These are phyloP conservation scores for Lotmaria passim DNA, from an alignment of 208 protist genomes.

Conservation along the genomic window DNA sequence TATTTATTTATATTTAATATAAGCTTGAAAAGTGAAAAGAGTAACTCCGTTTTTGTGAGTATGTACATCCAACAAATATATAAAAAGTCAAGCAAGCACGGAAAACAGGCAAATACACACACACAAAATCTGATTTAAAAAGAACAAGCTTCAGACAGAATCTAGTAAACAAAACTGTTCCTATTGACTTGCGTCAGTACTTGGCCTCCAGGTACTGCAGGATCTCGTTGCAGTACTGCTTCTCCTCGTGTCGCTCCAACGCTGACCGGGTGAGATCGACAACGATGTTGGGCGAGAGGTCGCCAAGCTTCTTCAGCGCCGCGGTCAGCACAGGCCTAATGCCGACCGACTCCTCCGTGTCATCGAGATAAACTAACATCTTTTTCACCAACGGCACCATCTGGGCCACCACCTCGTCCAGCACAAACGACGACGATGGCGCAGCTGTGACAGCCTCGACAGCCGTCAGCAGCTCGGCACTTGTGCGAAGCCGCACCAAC, in stretches of 20 bases:
- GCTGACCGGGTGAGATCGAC: slow-evolving; percentile 57
- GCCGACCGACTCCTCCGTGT: slow-evolving; percentile 71
- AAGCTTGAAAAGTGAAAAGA: background rate
- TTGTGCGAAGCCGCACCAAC: slow-evolving; percentile 53
- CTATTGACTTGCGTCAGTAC: slow-evolving; percentile 29
- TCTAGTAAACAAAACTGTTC: background rate
- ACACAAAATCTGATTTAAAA: background rate
- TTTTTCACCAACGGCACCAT: slow-evolving; percentile 74
- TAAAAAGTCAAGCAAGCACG: slow-evolving; percentile 22
- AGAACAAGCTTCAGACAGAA: background rate
- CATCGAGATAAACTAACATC: slow-evolving; percentile 86
- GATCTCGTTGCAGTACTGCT: slow-evolving; percentile 51
- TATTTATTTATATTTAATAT: background rate
- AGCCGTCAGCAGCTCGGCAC: slow-evolving; percentile 40
- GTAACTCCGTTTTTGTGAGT: background rate
- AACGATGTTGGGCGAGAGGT: slow-evolving; percentile 65
- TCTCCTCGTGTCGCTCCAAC: slow-evolving; percentile 54
- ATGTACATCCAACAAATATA: slow-evolving; percentile 8
- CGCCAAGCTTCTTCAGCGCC: slow-evolving; percentile 56
- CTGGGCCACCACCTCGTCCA: slow-evolving; percentile 70
- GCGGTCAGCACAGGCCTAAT: slow-evolving; percentile 49
- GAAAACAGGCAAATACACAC: background rate
- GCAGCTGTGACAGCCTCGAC: slow-evolving; percentile 15
- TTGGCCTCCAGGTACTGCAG: slow-evolving; percentile 48
- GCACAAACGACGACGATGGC: slow-evolving; percentile 31